Conservation (phyloP, 78 protist species). For the Dictyostelium purpureum region DNA sequence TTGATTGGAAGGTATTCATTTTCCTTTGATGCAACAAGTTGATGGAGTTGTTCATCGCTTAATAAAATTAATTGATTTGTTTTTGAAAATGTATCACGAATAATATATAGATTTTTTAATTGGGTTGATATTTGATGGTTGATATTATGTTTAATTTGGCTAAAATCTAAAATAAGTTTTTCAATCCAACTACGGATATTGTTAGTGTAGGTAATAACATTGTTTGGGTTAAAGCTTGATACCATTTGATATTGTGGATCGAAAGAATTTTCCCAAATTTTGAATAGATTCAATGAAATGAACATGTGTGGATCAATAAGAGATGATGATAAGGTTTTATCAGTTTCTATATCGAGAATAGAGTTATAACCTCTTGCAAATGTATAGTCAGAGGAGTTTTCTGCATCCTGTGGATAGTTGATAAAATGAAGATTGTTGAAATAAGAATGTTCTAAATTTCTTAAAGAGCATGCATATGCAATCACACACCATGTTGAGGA, state of each 20-base stretch:
- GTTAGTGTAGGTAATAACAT: neutral
- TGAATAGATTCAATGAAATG: neutral
- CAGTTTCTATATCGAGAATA: neutral
- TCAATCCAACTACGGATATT: neutral
- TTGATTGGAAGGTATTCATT: neutral
- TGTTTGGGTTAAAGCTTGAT: neutral
- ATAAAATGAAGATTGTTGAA: neutral
- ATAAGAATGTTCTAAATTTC: neutral
- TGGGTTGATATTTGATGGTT: neutral
- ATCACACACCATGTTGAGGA: neutral
- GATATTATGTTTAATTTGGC: neutral
- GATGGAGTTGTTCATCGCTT: neutral
- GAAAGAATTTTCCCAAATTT: constrained; percentile 7
- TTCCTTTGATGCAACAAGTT: neutral
- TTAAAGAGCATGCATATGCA: neutral
- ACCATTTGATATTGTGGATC: neutral
- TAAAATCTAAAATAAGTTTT: neutral
- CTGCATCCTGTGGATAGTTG: neutral
- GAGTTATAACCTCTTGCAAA: neutral
- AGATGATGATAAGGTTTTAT: neutral
- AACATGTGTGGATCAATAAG: neutral
- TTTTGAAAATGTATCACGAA: neutral
- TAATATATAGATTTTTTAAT: neutral
- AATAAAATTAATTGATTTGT: neutral
- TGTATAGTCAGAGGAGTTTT: neutral